Conservation (phyloP, 768 basidiomycete species). For the Coprinopsis cinerea region DNA sequence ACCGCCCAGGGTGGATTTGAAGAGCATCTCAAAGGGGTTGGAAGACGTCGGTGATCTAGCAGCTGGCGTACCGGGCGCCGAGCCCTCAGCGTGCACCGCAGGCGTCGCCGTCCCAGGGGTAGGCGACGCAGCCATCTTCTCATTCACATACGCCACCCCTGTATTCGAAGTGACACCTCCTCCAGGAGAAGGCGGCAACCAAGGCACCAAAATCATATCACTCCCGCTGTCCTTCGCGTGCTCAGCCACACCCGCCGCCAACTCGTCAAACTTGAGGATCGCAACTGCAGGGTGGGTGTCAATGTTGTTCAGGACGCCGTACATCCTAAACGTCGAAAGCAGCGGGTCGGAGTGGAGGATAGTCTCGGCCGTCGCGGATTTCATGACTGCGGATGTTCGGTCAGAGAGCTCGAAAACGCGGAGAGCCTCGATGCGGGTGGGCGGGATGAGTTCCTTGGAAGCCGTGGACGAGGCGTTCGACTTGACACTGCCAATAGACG, state of each 20-base stretch:
- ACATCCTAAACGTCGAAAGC: slow-evolving; percentile 69
- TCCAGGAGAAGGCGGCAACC: slow-evolving; percentile 55
- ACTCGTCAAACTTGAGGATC: slow-evolving; percentile 73
- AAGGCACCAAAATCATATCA: slow-evolving; percentile 80
- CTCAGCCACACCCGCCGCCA: slow-evolving; percentile 62
- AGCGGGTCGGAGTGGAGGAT: slow-evolving; percentile 69
- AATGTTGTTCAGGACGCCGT: slow-evolving; percentile 65
- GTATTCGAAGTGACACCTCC: slow-evolving; percentile 14
- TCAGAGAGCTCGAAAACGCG: slow-evolving; percentile 84
- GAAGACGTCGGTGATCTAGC: slow-evolving; percentile 6
- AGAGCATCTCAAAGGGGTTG: slow-evolving; percentile 73
- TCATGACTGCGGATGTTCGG: slow-evolving; percentile 85
- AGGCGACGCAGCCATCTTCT: not conserved
- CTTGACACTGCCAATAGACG: not conserved
- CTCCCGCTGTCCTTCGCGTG: slow-evolving; percentile 54
- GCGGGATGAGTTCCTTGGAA: too few species aligned
- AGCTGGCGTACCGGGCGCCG: not conserved
- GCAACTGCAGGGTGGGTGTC: slow-evolving; percentile 58
- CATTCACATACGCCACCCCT: not conserved
- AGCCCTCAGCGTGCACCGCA: not conserved
- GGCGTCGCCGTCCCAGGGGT: not conserved
- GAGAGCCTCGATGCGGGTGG: slow-evolving; percentile 74
- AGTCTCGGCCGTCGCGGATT: slow-evolving; percentile 64
- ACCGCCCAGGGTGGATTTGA: slow-evolving; percentile 37
- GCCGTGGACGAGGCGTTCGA: too few species aligned